Evolutionary conservation across 176 grass and related monocot species (phyloP), one percentile per base, ranked within the genome.

Genomic region (Rhynchospora breviuscula): DNA sequence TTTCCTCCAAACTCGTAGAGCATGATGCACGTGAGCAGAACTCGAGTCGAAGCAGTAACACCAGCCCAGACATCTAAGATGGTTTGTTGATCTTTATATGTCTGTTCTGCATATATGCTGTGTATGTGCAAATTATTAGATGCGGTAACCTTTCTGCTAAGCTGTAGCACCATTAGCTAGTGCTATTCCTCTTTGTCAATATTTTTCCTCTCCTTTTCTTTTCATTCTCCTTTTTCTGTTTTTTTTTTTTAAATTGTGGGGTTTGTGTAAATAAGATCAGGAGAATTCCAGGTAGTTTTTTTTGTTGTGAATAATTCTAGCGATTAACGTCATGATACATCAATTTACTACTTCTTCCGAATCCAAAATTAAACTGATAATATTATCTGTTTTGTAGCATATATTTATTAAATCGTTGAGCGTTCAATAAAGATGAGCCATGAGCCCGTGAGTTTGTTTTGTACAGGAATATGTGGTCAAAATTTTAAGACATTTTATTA

Each of bases 1-100:
- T 91, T 47, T 87, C 89, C 79, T 43, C 84, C 63, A 83, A 85
- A 63, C 21, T 79, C 63, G 49, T 15, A 15, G 63, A 33, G 13
- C 63, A 35, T 7, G 26, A 67, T 22, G 12, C 11, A 15, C 4
- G 4, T 67, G 63, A 35, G 26, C 26, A 0, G 63, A 35, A 8
- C 26, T 35, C 6, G 26, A 33, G 11, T 67, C 26, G 2, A 67
- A 67, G 26, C 63, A 67, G 4, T 67, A 67, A 67, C 63, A 25
- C 26, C 10, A 0, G 3, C 63, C 61, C 61, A 7, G 60, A n/a
- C 60, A 62, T 62, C 60, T 62, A 23, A 10, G 23, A 65, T 31
- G 10, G 63, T 65, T 29, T 66, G 0, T 66, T 10, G 63, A 66
- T 3, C 11, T 66, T 6, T 15, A 23, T 14, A 7, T 29, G 14